A percentile compares a stretch with the other conserved stretches of the same genome.
These are phyloP conservation scores for Astrocystis sublimbata DNA, from an alignment of 495 filamentous ascomycete species.

Conservation along the genomic window DNA sequence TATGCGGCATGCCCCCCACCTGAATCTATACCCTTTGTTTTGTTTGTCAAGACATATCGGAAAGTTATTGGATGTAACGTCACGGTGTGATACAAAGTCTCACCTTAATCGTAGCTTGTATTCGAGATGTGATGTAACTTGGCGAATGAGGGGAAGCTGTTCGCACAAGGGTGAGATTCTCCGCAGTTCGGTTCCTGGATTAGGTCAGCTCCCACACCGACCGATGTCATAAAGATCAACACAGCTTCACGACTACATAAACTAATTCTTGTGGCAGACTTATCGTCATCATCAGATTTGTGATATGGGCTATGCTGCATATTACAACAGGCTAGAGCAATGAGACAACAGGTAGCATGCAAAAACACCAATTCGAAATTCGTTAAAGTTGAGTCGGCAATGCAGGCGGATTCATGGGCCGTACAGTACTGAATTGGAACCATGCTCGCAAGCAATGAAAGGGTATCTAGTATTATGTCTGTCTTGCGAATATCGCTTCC, in stretches of 20 bases:
- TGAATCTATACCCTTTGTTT: background rate
- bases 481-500: slow-evolving; percentile 24
- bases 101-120: background rate
- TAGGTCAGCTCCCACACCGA: background rate
- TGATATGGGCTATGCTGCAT: background rate
- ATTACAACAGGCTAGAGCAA: background rate
- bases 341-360: background rate
- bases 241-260: background rate
- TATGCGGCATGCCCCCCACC: background rate
- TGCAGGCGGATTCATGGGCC: too few species aligned
- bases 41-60: background rate
- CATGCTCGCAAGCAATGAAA: slow-evolving; percentile 23
- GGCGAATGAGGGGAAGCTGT: background rate
- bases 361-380: background rate
- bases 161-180: background rate
- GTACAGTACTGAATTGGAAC: slow-evolving; percentile 18
- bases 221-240: background rate
- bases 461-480: slow-evolving; percentile 35
- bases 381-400: slow-evolving; percentile 8
- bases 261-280: background rate
- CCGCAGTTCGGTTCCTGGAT: background rate
- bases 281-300: background rate
- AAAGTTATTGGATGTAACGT: background rate
- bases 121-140: background rate
- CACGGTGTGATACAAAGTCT: background rate